A percentile compares a stretch with the other conserved stretches of the same genome.
phyloP scores from a whole-genome alignment of 257 asterid species.

The Solanum arcanum region DNA sequence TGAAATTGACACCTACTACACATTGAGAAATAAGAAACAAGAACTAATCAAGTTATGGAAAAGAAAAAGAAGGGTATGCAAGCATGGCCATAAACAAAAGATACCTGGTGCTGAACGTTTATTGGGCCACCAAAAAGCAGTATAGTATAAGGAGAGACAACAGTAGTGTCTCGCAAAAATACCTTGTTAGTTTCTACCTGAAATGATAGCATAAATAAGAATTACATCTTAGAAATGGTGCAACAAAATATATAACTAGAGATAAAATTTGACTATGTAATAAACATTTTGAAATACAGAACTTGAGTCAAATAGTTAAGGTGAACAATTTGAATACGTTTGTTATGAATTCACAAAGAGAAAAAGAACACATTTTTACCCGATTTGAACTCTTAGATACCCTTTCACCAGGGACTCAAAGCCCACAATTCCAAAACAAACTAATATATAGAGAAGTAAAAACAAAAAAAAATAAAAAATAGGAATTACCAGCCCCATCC shows the following conservation, averaged over 20 bases:
- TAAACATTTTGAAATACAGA: background rate
- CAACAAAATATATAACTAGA: background rate
- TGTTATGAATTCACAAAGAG: background rate
- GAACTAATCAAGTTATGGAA: background rate
- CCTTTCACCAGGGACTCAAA: background rate
- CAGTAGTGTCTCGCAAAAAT: constrained; percentile 78
- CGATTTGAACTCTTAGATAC: background rate
- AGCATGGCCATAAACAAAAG: background rate
- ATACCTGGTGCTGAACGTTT: constrained; percentile 87
- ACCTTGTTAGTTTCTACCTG: constrained; percentile 94
- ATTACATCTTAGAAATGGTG: background rate
- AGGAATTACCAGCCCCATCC: background rate
- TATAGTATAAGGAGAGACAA: constrained; percentile 81
- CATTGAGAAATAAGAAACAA: background rate
- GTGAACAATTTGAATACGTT: background rate
- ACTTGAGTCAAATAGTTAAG: background rate
- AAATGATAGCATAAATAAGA: constrained; percentile 4
- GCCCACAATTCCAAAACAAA: background rate
- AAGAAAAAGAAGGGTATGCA: background rate
- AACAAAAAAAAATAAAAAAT: background rate
- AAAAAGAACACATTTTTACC: background rate
- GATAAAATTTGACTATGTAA: background rate
- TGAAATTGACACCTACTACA: background rate
- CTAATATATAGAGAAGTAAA: background rate
- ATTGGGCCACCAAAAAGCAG: constrained; percentile 91